Evolutionary conservation across 768 basidiomycete genomes (phyloP).

Genomic region (Mycena chlorophos): DNA sequence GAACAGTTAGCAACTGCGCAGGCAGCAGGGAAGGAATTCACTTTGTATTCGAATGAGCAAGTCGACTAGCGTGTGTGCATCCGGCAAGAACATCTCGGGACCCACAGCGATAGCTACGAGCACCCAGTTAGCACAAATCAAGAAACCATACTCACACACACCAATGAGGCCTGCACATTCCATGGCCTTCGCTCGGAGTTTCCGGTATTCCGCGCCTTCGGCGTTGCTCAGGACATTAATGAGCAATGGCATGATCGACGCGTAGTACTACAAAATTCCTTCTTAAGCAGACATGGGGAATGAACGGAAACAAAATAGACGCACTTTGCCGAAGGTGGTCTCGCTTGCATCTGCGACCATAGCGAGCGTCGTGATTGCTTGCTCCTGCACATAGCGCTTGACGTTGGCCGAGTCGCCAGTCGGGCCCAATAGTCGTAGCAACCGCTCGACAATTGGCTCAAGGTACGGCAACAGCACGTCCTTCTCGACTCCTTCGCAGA

Average conservation of each 20-base stretch:
- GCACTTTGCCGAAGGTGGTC: constrained; percentile 69
- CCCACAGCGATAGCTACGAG: constrained; percentile 81
- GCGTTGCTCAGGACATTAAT: constrained; percentile 75
- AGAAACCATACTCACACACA: constrained; percentile 33
- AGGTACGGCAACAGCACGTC: constrained; percentile 75
- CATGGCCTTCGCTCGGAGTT: constrained; percentile 81
- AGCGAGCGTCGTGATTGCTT: constrained; percentile 83
- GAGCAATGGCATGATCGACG: constrained; percentile 77
- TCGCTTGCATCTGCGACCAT: constrained; percentile 90
- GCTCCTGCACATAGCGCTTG: constrained; percentile 77
- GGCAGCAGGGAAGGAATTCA: constrained; percentile 31
- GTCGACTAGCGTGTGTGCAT: constrained; percentile 71
- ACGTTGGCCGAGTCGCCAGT: constrained; percentile 43
- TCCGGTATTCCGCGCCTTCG: constrained; percentile 62
- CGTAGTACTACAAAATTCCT: constrained; percentile 81
- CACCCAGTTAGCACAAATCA: neutral
- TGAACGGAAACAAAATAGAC: constrained; percentile 14
- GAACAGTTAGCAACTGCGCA: neutral
- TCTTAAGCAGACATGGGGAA: constrained; percentile 5
- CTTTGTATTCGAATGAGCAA: constrained; percentile 78
- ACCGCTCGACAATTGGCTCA: constrained; percentile 73
- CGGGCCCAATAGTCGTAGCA: constrained; percentile 66
- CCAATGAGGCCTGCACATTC: constrained; percentile 88
- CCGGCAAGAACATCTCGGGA: constrained; percentile 71
- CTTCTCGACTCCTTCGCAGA: constrained; percentile 82